Percentiles rank a stretch among this genome's conserved stretches.
Conservation (phyloP, 257 asterid species). For the Ballota nigra region DNA sequence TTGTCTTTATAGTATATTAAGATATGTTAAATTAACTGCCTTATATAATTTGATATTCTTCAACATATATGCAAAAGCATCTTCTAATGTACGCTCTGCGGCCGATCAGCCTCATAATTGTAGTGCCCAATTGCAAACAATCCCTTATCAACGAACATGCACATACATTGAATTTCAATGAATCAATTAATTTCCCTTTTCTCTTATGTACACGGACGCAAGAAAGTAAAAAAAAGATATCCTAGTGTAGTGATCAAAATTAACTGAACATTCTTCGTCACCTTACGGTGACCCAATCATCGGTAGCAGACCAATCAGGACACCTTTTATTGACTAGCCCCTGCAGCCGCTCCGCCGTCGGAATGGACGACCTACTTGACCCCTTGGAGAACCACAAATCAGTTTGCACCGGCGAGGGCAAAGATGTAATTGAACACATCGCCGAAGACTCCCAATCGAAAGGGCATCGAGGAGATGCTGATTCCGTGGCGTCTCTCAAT, state of each 20-base stretch:
- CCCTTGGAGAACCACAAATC: slow-evolving; percentile 19
- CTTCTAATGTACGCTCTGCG: background rate
- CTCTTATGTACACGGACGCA: background rate
- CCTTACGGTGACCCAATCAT: slow-evolving; percentile 69
- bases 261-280: slow-evolving; percentile 27
- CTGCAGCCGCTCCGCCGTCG: slow-evolving; percentile 47
- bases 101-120: no score
- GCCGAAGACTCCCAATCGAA: slow-evolving; percentile 72
- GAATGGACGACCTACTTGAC: slow-evolving; percentile 18
- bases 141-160: background rate
- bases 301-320: slow-evolving; percentile 53
- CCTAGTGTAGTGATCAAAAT: slow-evolving; percentile 11
- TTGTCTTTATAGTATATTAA: no score
- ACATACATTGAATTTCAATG: background rate
- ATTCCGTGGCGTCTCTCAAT: background rate
- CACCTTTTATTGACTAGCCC: slow-evolving; percentile 24
- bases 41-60: no score
- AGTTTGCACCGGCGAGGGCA: slow-evolving; percentile 37
- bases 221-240: slow-evolving; percentile 24
- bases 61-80: no score
- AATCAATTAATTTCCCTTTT: background rate
- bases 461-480: slow-evolving; percentile 66
- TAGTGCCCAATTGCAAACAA: background rate
- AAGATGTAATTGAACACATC: slow-evolving; percentile 34
- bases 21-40: no score